Conservation (phyloP, 768 basidiomycete genomes). For the Panaeolus papilionaceus region DNA sequence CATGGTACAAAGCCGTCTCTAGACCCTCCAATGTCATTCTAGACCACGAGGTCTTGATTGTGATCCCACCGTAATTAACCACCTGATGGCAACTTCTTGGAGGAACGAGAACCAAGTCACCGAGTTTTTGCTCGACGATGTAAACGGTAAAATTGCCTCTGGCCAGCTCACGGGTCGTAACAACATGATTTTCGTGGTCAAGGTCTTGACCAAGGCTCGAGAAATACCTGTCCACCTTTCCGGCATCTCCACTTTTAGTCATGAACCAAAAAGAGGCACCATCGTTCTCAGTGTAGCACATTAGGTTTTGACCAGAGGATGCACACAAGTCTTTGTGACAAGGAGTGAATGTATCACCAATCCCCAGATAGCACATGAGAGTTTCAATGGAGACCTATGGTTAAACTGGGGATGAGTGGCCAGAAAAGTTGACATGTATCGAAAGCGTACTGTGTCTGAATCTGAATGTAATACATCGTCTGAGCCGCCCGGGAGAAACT, state of each 20-base stretch:
- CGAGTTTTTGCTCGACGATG: constrained; percentile 73
- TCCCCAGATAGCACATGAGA: constrained; percentile 85
- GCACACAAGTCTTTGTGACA: constrained; percentile 87
- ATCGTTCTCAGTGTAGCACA: constrained; percentile 78
- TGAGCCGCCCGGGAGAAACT: constrained; percentile 55
- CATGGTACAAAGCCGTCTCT: constrained; percentile 65
- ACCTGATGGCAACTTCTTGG: constrained; percentile 86
- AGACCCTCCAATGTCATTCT: constrained; percentile 77
- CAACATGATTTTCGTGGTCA: constrained; percentile 76
- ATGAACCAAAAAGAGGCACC: constrained; percentile 90
- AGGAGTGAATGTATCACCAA: constrained; percentile 84
- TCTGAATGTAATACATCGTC: constrained; percentile 66
- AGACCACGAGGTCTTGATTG: constrained; percentile 87
- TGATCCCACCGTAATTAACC: constrained; percentile 80
- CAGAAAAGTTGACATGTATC: neutral
- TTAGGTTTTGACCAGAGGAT: constrained; percentile 86
- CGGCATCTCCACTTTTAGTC: constrained; percentile 67
- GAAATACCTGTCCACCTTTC: constrained; percentile 64
- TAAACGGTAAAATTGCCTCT: constrained; percentile 74
- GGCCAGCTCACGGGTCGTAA: constrained; percentile 66
- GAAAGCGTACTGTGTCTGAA: constrained; percentile 52
- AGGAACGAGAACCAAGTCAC: constrained; percentile 84
- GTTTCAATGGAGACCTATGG: constrained; percentile 70
- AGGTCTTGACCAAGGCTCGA: constrained; percentile 57
- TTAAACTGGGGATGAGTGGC: constrained; percentile 15